phyloP scores from a whole-genome alignment of 257 asterid genomes.

The Nicotiana noctiflora region DNA sequence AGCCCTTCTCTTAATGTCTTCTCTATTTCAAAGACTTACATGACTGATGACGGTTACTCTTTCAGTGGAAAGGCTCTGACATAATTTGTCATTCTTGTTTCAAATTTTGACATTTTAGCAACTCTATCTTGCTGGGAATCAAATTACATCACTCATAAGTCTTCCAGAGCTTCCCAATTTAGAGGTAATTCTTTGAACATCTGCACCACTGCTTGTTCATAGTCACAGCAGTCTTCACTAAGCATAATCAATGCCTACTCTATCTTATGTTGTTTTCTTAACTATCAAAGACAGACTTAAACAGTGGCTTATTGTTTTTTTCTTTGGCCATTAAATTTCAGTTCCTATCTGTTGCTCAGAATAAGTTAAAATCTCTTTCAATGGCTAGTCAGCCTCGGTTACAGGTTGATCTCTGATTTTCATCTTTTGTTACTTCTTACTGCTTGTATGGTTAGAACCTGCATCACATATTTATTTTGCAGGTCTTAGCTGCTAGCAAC shows the following conservation, averaged over 20 bases:
- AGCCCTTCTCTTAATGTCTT: slow-evolving; percentile 9
- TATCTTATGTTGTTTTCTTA: not conserved
- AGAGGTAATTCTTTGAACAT: slow-evolving; percentile 58
- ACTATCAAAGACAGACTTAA: not conserved
- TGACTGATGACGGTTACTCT: not conserved
- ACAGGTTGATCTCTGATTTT: slow-evolving; percentile 55
- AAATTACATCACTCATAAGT: slow-evolving; percentile 82
- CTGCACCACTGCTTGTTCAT: slow-evolving; percentile 7
- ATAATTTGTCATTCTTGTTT: slow-evolving; percentile 4
- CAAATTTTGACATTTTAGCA: slow-evolving; percentile 47
- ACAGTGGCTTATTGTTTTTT: not conserved
- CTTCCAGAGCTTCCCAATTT: slow-evolving; percentile 98
- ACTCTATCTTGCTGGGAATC: slow-evolving; percentile 99
- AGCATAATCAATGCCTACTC: not conserved
- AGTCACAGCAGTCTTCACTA: not conserved
- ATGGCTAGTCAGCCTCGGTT: slow-evolving; percentile 99
- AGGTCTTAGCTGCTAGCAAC: slow-evolving; percentile 99
- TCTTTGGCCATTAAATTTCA: slow-evolving; percentile 25
- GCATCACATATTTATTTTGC: slow-evolving; percentile 9
- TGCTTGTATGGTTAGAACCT: slow-evolving; percentile 7
- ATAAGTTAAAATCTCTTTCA: slow-evolving; percentile 86
- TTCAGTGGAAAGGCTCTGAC: not conserved
- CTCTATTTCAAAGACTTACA: not conserved
- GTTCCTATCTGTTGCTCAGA: slow-evolving; percentile 99
- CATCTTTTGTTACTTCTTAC: slow-evolving; percentile 17